Conservation (phyloP, 257 asterid species). For the Forsythia suspensa region DNA sequence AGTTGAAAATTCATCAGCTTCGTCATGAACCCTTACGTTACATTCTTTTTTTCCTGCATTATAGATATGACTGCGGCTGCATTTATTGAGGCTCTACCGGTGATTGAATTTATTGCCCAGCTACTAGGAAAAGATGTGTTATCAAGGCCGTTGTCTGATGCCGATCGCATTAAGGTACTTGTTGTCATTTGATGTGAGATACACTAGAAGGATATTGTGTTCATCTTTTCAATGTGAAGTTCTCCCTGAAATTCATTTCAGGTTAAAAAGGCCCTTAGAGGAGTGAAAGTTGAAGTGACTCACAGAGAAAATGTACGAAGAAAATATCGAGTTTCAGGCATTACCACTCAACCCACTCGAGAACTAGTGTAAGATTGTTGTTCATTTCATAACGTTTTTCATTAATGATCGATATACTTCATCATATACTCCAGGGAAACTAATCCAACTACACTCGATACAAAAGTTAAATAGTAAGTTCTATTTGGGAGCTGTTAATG, state of each 20-base stretch:
- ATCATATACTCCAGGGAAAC: background rate
- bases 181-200: background rate
- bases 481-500: background rate
- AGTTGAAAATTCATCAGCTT: background rate
- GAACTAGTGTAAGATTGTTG: conserved; percentile 78
- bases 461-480: background rate
- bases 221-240: background rate
- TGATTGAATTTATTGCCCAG: conserved; percentile 87
- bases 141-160: conserved; percentile 84
- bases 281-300: conserved; percentile 98
- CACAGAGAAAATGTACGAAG: conserved; percentile 91
- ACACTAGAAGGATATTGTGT: background rate
- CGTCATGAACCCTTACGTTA: background rate
- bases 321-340: conserved; percentile 90
- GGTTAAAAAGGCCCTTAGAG: conserved; percentile 97
- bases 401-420: background rate
- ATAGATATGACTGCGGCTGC: conserved; percentile 99
- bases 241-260: conserved; percentile 26
- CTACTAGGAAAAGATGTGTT: conserved; percentile 86
- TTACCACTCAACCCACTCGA: conserved; percentile 90
- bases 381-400: background rate
- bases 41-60: conserved; percentile 7
- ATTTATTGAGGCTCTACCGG: conserved; percentile 96
- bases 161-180: conserved; percentile 87
- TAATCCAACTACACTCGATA: background rate